Evolutionary conservation across 768 basidiomycete species (phyloP), one percentile per base, ranked within the genome.

Genomic region (Leccinum obscurum): DNA sequence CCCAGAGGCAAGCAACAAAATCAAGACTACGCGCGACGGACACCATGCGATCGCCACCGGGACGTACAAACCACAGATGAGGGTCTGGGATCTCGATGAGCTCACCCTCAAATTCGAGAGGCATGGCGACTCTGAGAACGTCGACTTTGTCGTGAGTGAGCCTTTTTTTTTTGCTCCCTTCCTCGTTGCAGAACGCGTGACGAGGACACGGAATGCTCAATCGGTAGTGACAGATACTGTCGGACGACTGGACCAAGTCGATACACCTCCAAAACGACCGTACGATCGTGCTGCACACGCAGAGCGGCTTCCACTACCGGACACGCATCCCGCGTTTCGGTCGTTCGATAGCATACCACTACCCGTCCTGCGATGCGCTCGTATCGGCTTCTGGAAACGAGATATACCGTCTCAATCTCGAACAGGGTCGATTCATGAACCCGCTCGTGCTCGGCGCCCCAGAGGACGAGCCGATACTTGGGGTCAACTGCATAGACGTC

Each of bases 231-330:
- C 75, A 97, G 95, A 88, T 93, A 66, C 81, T 98, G 8, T 98
- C 95, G 1, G 92, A 95, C 69, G 96, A 98, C 79, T 98, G 96
- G 96, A 98, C 96, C 7, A 98, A 98, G 73, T 89, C 92, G n/a
- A 82, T 98, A 62, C 95, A 97, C 72, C 83, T 99, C 2, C 97
- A 98, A 81, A 89, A 89, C 54, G 95, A 98, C 78, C 88, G 97
- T n/a, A 92, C 92, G 5, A 74, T 99, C 57, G 93, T 95, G 68
- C 80, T 99, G 6, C 97, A 99, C 72, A 96, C 93, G 0, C 97
- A 98, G 72, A 85, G 91, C 51, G 93, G 94, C 0, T 85, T 95
- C 61, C 92, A 98, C 74, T 93, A 97, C 71, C 87, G 90, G 41
- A 93, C 95, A 6, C 85, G 97, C 64, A 90, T 98, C 83, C 97